These are phyloP conservation scores for Fraxinus velutina DNA, from an alignment of 305 asterid genomes.

Conservation along the genomic window DNA sequence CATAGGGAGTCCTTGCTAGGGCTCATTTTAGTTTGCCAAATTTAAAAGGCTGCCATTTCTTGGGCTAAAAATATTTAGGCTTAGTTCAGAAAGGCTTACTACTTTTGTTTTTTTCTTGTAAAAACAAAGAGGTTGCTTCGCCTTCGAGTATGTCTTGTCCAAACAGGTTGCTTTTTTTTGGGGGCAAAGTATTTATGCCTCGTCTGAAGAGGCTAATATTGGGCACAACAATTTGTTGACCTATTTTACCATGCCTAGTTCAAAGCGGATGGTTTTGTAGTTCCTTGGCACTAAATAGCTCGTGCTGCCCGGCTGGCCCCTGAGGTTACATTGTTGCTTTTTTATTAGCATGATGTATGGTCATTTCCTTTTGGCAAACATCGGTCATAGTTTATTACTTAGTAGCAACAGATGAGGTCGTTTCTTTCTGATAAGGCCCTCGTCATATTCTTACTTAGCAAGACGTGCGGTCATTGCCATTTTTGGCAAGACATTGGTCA, in stretches of 20 bases:
- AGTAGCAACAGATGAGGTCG: background rate
- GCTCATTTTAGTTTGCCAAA: background rate
- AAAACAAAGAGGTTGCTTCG: no score
- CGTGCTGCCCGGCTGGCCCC: background rate
- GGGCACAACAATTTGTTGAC: background rate
- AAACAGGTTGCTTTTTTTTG: background rate
- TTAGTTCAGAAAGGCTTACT: background rate
- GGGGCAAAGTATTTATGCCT: background rate
- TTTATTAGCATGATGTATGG: background rate
- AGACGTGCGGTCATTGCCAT: background rate
- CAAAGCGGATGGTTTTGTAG: background rate
- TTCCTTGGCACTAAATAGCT: background rate
- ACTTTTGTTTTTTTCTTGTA: background rate
- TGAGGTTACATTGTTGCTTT: background rate
- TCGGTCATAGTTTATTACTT: background rate
- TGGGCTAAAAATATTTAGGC: background rate
- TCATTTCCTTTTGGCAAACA: background rate
- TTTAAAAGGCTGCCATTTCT: background rate
- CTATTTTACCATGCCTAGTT: background rate
- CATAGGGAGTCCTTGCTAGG: background rate
- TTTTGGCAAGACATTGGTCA: no score
- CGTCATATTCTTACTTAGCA: background rate
- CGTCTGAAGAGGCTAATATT: background rate
- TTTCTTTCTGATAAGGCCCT: background rate
- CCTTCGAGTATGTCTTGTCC: background rate